Conservation (phyloP, 2,329 filamentous ascomycete genomes). For the Fusarium sp. region DNA sequence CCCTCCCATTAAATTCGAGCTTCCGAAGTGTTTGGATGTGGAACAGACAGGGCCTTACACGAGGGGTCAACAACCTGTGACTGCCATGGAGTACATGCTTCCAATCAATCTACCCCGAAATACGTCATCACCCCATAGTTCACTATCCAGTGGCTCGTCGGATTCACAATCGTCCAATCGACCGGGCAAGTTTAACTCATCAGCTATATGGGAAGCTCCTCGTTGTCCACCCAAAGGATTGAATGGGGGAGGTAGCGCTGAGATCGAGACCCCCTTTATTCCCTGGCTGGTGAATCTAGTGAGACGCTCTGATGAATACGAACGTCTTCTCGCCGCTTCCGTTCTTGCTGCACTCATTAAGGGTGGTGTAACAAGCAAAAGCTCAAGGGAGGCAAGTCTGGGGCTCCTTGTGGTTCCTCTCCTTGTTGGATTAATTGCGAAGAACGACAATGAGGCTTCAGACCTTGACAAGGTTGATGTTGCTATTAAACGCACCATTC, state of each 20-base stretch:
- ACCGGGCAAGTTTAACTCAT: conserved; percentile 48
- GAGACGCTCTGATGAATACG: conserved; percentile 67
- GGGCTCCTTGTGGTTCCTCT: conserved; percentile 77
- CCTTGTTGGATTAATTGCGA: conserved; percentile 71
- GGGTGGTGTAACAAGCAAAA: conserved; percentile 72
- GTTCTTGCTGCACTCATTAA: conserved; percentile 78
- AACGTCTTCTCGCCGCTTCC: conserved; percentile 75
- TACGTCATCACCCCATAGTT: conserved; percentile 42
- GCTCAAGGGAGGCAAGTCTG: conserved; percentile 70
- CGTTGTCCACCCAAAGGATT: conserved; percentile 47
- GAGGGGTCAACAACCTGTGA: conserved; percentile 54
- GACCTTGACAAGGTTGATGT: conserved; percentile 55
- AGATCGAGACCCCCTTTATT: conserved; percentile 77
- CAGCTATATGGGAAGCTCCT: conserved; percentile 51
- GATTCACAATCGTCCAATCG: conserved; percentile 50
- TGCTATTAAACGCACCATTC: conserved; percentile 57
- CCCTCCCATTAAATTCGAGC: conserved; percentile 67
- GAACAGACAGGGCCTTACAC: conserved; percentile 65
- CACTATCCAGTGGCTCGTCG: conserved; percentile 12
- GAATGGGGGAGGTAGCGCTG: conserved; percentile 60
- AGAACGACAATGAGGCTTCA: conserved; percentile 59
- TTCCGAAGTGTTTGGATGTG: conserved; percentile 61
- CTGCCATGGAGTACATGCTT: conserved; percentile 71
- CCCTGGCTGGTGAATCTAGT: conserved; percentile 78
- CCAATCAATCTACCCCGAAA: conserved; percentile 58